Conservation (phyloP, 2,329 filamentous ascomycete species). For the Pseudopyrenochaeta lycopersici region DNA sequence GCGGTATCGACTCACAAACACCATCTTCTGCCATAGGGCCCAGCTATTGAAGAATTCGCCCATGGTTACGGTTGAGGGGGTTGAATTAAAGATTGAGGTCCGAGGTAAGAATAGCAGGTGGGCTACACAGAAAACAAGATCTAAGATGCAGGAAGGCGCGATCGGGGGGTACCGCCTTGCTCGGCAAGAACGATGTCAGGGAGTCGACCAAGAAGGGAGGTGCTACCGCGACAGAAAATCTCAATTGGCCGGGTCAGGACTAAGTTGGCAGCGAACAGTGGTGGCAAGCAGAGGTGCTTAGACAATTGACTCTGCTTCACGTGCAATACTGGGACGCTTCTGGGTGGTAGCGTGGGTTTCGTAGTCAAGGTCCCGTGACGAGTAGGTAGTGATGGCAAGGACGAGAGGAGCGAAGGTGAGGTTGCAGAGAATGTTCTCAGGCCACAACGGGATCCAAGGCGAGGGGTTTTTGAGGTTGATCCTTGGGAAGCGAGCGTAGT, state of each 20-base stretch:
- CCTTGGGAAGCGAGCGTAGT: constrained; percentile 26
- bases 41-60: constrained; percentile 62
- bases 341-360: constrained; percentile 8
- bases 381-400: neutral
- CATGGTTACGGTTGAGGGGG: constrained; percentile 23
- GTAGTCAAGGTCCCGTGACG: constrained; percentile 22
- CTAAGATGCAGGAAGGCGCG: constrained; percentile 23
- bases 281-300: constrained; percentile 1
- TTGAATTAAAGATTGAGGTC: constrained; percentile 20
- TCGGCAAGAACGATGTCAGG: constrained; percentile 25
- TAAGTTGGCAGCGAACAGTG: neutral
- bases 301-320: constrained; percentile 11
- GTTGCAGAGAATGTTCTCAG: constrained; percentile 19
- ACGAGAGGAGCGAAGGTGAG: constrained; percentile 25
- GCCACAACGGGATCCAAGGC: constrained; percentile 24
- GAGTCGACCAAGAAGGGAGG: constrained; percentile 18
- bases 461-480: constrained; percentile 26
- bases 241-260: neutral
- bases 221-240: constrained; percentile 10
- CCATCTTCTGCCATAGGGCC: constrained; percentile 89
- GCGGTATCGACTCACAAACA: constrained; percentile 72
- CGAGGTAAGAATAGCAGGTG: constrained; percentile 30
- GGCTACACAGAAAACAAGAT: constrained; percentile 13
- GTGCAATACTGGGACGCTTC: constrained; percentile 13
- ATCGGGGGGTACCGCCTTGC: constrained; percentile 13